Conservation (phyloP, 2,329 filamentous ascomycete species). For the Hypoxylon sp. region DNA sequence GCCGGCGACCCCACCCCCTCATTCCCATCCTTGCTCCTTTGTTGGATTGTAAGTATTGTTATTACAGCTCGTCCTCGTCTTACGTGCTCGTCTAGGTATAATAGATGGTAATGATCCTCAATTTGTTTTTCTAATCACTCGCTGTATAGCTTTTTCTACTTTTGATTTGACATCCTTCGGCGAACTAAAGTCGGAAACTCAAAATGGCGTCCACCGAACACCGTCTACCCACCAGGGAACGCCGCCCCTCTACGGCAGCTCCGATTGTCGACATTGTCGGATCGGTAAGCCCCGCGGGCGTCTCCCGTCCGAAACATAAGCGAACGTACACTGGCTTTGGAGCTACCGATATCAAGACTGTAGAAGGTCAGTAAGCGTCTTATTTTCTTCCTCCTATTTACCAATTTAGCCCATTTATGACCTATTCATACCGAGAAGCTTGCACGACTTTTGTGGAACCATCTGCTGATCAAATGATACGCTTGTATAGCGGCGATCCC, state of each 20-base stretch:
- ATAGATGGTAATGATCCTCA: slow-evolving; percentile 9
- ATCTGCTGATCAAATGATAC: slow-evolving; percentile 24
- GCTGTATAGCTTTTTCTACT: slow-evolving; percentile 20
- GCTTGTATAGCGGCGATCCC: slow-evolving; percentile 75
- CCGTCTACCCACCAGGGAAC: slow-evolving; percentile 71
- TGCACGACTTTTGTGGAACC: slow-evolving; percentile 14
- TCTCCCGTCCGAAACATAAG: slow-evolving; percentile 92
- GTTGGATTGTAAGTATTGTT: slow-evolving; percentile 23
- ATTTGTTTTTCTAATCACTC: slow-evolving; percentile 12
- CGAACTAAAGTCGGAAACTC: slow-evolving; percentile 16
- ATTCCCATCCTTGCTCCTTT: slow-evolving; percentile 24
- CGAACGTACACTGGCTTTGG: slow-evolving; percentile 96
- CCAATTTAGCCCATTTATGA: slow-evolving; percentile 2
- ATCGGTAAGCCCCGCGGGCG: slow-evolving; percentile 85
- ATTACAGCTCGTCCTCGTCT: slow-evolving; percentile 13
- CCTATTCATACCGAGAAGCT: neutral
- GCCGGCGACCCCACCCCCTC: slow-evolving; percentile 39
- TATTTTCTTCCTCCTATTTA: neutral
- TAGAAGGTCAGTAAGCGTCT: slow-evolving; percentile 74
- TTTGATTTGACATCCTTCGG: slow-evolving; percentile 1
- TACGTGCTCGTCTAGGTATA: slow-evolving; percentile 15
- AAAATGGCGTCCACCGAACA: slow-evolving; percentile 52
- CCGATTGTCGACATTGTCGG: slow-evolving; percentile 89
- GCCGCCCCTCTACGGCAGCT: slow-evolving; percentile 80
- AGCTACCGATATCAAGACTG: slow-evolving; percentile 88